Conservation (phyloP, 148 eudicot genomes). For the Spergularia marina region DNA sequence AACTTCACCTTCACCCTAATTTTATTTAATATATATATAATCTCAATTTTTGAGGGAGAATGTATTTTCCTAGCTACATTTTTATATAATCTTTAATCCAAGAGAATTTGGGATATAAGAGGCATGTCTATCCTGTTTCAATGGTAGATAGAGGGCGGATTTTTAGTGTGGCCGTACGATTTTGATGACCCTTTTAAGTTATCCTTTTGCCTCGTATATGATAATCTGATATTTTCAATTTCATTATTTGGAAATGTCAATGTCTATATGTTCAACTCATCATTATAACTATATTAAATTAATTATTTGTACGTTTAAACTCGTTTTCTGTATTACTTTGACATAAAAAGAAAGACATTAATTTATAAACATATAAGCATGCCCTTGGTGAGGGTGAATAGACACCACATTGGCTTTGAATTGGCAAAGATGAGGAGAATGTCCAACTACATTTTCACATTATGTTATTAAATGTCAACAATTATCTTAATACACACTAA, state of each 20-base stretch:
- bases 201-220: neutral
- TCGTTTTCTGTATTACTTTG: neutral
- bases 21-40: too few species aligned
- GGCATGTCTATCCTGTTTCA: too few species aligned
- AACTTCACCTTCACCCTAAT: neutral
- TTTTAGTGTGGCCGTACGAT: neutral
- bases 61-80: too few species aligned
- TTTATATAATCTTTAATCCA: too few species aligned
- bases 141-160: too few species aligned
- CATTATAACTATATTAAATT: neutral
- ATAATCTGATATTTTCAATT: neutral
- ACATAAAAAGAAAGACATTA: neutral
- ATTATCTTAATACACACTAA: neutral
- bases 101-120: too few species aligned
- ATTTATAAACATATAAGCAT: neutral
- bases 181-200: neutral
- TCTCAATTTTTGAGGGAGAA: too few species aligned
- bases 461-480: neutral
- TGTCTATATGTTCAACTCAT: constrained; percentile 11
- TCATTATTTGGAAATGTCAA: neutral
- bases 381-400: constrained; percentile 25
- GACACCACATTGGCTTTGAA: constrained; percentile 32
- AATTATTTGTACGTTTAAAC: neutral
- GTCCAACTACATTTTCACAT: constrained; percentile 13
- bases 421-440: constrained; percentile 21